phyloP scores from a whole-genome alignment of 768 basidiomycete species.

The Coprinopsis strossmayeri region DNA sequence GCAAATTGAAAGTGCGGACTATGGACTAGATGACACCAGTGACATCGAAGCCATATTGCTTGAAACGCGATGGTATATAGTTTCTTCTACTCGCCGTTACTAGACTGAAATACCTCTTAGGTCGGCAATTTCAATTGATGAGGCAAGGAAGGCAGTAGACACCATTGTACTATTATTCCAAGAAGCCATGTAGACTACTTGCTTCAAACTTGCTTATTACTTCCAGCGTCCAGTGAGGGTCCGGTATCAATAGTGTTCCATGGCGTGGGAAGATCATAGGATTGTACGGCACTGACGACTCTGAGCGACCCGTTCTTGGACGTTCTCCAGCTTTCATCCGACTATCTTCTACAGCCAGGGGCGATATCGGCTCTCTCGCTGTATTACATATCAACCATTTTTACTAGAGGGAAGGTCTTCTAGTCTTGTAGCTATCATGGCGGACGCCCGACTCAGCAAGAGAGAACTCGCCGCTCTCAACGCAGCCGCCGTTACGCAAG shows the following conservation, averaged over 20 bases:
- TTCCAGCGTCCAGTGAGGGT: too few relatives aligned
- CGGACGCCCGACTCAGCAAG: constrained; percentile 60
- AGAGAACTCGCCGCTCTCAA: constrained; percentile 74
- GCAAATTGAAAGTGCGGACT: constrained; percentile 62
- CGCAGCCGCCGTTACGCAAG: constrained; percentile 82
- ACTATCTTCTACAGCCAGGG: not conserved
- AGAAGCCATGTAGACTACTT: not conserved
- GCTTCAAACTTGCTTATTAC: too few relatives aligned
- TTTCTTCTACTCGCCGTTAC: not conserved
- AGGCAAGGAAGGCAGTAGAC: constrained; percentile 33
- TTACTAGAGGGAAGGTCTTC: not conserved
- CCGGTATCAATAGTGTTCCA: too few relatives aligned
- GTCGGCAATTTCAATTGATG: constrained; percentile 37
- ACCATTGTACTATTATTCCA: constrained; percentile 33
- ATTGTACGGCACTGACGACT: not conserved
- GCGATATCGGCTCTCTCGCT: not conserved
- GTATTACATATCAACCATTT: not conserved
- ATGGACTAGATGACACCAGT: constrained; percentile 52
- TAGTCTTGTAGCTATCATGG: constrained; percentile 22
- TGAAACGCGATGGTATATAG: constrained; percentile 74
- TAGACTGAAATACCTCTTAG: constrained; percentile 21
- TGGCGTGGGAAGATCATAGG: constrained; percentile 4
- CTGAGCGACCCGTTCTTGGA: not conserved
- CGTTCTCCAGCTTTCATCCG: not conserved
- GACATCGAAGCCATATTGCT: constrained; percentile 63